These are phyloP conservation scores for Sclerotinia glacialis DNA, from an alignment of 2,329 filamentous ascomycete species.

Conservation along the genomic window DNA sequence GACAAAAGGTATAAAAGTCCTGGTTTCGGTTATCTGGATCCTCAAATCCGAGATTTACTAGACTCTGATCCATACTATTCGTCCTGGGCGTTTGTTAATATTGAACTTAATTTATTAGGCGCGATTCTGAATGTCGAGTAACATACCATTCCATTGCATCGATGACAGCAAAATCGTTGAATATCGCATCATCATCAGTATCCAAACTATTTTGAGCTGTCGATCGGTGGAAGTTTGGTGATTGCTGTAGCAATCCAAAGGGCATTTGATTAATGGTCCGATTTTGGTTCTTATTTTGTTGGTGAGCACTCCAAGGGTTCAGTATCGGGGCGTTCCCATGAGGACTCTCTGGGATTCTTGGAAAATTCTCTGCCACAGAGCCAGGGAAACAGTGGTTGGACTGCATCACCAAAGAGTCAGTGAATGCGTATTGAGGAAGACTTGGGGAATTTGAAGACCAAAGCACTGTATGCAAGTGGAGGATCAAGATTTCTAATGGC, in stretches of 20 bases:
- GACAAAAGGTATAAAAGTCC: constrained; percentile 39
- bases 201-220: constrained; percentile 31
- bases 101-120: neutral
- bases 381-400: constrained; percentile 17
- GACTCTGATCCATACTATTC: constrained; percentile 38
- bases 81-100: constrained; percentile 32
- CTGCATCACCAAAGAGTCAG: neutral
- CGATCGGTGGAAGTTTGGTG: constrained; percentile 28
- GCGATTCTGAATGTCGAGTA: neutral
- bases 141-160: constrained; percentile 50
- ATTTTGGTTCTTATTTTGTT: constrained; percentile 13
- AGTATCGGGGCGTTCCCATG: neutral
- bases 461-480: neutral
- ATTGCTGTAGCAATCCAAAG: constrained; percentile 21
- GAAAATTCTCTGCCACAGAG: constrained; percentile 5
- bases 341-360: constrained; percentile 12
- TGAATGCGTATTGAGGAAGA: neutral
- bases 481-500: neutral
- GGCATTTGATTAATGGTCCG: neutral
- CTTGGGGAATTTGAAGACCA: neutral
- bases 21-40: constrained; percentile 39
- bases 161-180: constrained; percentile 56
- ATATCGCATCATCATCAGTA: constrained; percentile 47
- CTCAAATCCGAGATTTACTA: constrained; percentile 41
- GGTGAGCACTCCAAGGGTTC: constrained; percentile 6